Conservation (phyloP, 495 filamentous ascomycete species). For the Poronia punctata region DNA sequence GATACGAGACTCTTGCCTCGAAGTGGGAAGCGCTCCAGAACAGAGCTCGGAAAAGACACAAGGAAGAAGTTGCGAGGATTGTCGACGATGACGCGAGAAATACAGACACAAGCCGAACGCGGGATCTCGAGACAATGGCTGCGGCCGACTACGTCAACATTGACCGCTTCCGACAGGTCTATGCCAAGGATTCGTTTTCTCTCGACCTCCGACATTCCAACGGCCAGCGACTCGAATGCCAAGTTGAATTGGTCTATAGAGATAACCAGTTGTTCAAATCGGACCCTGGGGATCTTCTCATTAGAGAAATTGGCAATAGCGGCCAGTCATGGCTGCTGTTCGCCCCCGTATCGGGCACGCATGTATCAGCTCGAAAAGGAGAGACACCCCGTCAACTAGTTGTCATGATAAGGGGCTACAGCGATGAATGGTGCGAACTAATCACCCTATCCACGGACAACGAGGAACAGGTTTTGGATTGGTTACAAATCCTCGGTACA, state of each 20-base stretch:
- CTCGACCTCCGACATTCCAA: conserved; percentile 81
- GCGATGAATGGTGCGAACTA: conserved; percentile 73
- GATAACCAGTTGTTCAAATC: conserved; percentile 54
- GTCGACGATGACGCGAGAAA: conserved; percentile 84
- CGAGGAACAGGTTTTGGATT: conserved; percentile 71
- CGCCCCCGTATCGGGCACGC: conserved; percentile 62
- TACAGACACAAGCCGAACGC: conserved; percentile 69
- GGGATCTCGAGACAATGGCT: conserved; percentile 70
- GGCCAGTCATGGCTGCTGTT: conserved; percentile 81
- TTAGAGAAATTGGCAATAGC: conserved; percentile 75
- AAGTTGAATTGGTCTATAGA: conserved; percentile 78
- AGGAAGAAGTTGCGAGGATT: conserved; percentile 78
- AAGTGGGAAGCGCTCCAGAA: conserved; percentile 58
- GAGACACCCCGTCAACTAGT: conserved; percentile 64
- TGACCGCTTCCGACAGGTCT: conserved; percentile 66
- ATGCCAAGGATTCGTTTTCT: conserved; percentile 82
- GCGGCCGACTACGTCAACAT: conserved; percentile 62
- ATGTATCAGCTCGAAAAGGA: conserved; percentile 73
- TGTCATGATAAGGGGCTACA: conserved; percentile 72
- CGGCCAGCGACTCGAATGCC: conserved; percentile 81
- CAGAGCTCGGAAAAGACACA: conserved; percentile 67
- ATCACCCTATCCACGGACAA: conserved; percentile 63
- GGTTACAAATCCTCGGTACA: conserved; percentile 76
- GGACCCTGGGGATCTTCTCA: conserved; percentile 71
- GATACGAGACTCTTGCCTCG: conserved; percentile 19